Conservation (phyloP, 202 grass and related monocot genomes). For the Eragrostis tef region DNA sequence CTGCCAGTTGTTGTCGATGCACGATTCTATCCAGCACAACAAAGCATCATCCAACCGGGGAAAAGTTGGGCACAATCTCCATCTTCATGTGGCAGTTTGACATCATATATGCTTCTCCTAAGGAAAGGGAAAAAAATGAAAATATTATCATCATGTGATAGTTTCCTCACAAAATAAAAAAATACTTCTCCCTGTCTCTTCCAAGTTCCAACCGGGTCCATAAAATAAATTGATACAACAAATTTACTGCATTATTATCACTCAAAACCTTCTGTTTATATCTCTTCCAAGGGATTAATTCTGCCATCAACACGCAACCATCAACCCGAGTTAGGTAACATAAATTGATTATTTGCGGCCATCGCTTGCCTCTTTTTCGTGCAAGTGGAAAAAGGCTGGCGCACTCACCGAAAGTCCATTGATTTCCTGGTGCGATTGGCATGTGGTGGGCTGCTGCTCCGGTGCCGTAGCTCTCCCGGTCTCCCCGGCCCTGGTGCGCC, state of each 20-base stretch:
- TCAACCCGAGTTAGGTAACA: slow-evolving; percentile 24
- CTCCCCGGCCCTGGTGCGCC: slow-evolving; percentile 1
- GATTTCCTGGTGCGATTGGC: not conserved
- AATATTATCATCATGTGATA: too few species aligned
- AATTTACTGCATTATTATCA: not conserved
- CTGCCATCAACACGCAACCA: slow-evolving; percentile 39
- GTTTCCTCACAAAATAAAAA: too few species aligned
- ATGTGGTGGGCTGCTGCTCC: slow-evolving; percentile 50
- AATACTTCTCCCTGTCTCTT: too few species aligned
- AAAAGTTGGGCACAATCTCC: too few species aligned
- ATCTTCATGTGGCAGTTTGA: too few species aligned
- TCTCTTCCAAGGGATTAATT: slow-evolving; percentile 6
- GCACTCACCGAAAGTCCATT: slow-evolving; percentile 59
- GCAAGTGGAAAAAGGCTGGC: slow-evolving; percentile 45
- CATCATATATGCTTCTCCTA: too few species aligned
- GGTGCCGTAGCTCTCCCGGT: slow-evolving; percentile 17
- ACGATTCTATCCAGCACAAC: not conserved
- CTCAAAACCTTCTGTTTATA: slow-evolving; percentile 2
- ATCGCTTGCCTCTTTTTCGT: slow-evolving; percentile 40
- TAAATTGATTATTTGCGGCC: slow-evolving; percentile 30
- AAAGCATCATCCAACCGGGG: too few species aligned
- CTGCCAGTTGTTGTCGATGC: not conserved
- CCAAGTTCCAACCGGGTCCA: too few species aligned
- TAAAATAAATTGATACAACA: too few species aligned
- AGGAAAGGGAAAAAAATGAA: too few species aligned